Evolutionary conservation across 1,284 basidiomycete genomes (phyloP), one percentile per base, ranked within the genome.

Genomic region (Grifola frondosa): DNA sequence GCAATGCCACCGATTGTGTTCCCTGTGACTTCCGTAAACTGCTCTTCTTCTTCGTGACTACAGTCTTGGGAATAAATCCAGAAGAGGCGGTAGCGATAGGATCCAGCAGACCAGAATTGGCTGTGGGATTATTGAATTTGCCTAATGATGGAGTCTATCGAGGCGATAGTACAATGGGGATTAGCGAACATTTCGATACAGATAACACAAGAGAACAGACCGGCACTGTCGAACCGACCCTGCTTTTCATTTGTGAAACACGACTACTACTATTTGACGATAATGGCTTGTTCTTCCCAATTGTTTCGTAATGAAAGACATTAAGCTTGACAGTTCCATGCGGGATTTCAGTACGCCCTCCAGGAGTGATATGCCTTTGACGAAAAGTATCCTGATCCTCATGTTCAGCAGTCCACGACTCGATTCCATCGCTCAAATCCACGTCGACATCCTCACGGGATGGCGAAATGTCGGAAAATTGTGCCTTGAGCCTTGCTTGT

Each of bases 381-480:
- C n/a, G n/a, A n/a, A n/a, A n/a, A n/a, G n/a, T n/a, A n/a, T n/a
- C n/a, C n/a, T n/a, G n/a, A n/a, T n/a, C n/a, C n/a, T n/a, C n/a
- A n/a, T n/a, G n/a, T n/a, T n/a, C n/a, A n/a, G n/a, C n/a, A n/a
- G n/a, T n/a, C n/a, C n/a, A n/a, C n/a, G n/a, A n/a, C 46, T 53
- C 31, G 30, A 53, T 46, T 3, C 46, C 40, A 16, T 42, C 42
- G 40, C 48, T 48, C 12, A 33, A 13, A n/a, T n/a, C n/a, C n/a
- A 22, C 34, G 4, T 52, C 50, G 13, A 45, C 29, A 12, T 42
- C 30, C 6, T 39, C 39, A 19, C 29, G 20, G 28, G 10, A 17
- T 35, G 30, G 8, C 13, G 35, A 12, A 12, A 30, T 25, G 5
- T 20, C 24, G 19, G 36, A 30, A 4, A 21, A 12, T 30, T 24